Evolutionary conservation across 139 green algal genomes (phyloP), one percentile per base, ranked within the genome.

Genomic region (Diplosphaera chodatii): DNA sequence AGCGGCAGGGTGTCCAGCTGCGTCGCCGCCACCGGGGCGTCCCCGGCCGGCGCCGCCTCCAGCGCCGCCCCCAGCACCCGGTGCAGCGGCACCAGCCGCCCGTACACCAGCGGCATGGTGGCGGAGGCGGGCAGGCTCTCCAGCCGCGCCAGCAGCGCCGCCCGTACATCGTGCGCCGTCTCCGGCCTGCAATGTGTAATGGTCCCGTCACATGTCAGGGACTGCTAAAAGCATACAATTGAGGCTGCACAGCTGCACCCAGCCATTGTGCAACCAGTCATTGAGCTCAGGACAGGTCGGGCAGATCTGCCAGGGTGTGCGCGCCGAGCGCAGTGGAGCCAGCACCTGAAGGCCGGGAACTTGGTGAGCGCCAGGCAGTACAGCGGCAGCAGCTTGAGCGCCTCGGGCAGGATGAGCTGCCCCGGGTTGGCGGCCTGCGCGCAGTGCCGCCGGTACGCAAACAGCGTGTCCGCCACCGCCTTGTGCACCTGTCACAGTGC

Each of bases 391-490:
- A 97, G 83, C 84, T 97, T 96, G 56, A 97, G 81, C 22, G 89
- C 85, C 80, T 97, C 91, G 0, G 92, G 92, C 64, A 97, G 82
- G 68, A 97, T 95, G 64, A 97, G 89, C 82, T 97, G 92, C 13
- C 80, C 85, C 1, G 74, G 69, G 32, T 64, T 73, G 55, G 79
- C 73, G 25, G 76, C 30, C 23, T 32, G 68, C 32, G 90, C 86
- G 76, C 90, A 96, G 77, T 95, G 84, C 66, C 87, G 87, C 71
- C 90, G 82, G 78, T 94, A 94, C 15, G 85, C 76, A 22, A 80
- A 27, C 69, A 90, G 74, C 22, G 80, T 72, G 82, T 85, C 66
- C 31, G 82, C 65, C 33, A 77, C 69, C 37, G 37, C 37, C 37
- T 48, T 48, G 37, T 48, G 37, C 37, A 48, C 37, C 37, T 48